These are phyloP conservation scores for Calonectria pteridis DNA, from an alignment of 2,329 filamentous ascomycete species.

Conservation along the genomic window DNA sequence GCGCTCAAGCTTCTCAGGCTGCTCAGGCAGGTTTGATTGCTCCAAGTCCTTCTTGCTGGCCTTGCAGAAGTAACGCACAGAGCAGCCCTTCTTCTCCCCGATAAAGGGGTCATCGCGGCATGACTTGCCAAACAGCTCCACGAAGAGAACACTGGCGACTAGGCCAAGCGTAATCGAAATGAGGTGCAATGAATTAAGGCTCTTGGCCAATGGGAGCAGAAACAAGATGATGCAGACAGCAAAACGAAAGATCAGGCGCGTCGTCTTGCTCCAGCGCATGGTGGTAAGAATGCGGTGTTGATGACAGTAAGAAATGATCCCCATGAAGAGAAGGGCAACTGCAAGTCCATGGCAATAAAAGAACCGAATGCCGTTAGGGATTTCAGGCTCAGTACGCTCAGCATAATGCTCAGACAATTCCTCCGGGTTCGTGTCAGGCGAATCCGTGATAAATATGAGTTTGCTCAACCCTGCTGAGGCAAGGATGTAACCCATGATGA, in stretches of 20 bases:
- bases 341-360: slow-evolving; percentile 75
- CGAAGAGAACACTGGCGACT: slow-evolving; percentile 57
- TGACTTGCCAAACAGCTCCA: slow-evolving; percentile 65
- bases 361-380: slow-evolving; percentile 68
- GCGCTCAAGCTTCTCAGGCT: slow-evolving; percentile 45
- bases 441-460: slow-evolving; percentile 71
- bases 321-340: slow-evolving; percentile 66
- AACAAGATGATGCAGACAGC: slow-evolving; percentile 64
- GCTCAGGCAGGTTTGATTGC: slow-evolving; percentile 33
- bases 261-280: slow-evolving; percentile 62
- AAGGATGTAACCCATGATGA: slow-evolving; percentile 73
- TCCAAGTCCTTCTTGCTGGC: slow-evolving; percentile 56
- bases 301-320: slow-evolving; percentile 66
- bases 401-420: slow-evolving; percentile 65
- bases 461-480: slow-evolving; percentile 69
- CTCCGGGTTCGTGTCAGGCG: slow-evolving; percentile 58
- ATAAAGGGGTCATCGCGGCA: slow-evolving; percentile 60
- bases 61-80: slow-evolving; percentile 56
- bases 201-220: slow-evolving; percentile 64
- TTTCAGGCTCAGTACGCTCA: slow-evolving; percentile 60
- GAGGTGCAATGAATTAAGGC: slow-evolving; percentile 59
- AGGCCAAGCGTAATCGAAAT: slow-evolving; percentile 60
- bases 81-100: slow-evolving; percentile 49
- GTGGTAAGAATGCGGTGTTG: slow-evolving; percentile 65
- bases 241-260: slow-evolving; percentile 64